These are phyloP conservation scores for Corchorus capsularis DNA, from an alignment of 345 rosid genomes.

Conservation along the genomic window DNA sequence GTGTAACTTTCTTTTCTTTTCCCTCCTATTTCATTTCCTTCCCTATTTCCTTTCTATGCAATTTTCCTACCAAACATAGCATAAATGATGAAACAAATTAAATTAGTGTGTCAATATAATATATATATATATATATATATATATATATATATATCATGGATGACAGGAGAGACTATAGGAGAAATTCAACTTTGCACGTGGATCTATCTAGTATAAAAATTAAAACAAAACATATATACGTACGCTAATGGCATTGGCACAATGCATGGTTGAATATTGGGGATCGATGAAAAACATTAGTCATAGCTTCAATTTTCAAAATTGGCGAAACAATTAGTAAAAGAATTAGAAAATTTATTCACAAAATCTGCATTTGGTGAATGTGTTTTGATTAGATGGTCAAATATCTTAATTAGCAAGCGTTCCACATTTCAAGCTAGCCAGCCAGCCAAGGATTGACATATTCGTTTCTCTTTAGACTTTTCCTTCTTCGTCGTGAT, in stretches of 20 bases:
- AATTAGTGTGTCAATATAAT: no score
- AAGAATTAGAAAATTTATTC: background rate
- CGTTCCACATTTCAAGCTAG: background rate
- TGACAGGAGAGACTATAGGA: no score
- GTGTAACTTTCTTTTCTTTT: no score
- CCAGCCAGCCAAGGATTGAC: background rate
- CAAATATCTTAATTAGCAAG: background rate
- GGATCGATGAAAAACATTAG: background rate
- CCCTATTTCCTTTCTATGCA: no score
- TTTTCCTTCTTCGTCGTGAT: background rate
- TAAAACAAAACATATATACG: background rate
- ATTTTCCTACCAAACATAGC: no score
- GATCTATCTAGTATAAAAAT: background rate
- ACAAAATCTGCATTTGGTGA: background rate
- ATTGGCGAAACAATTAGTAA: background rate
- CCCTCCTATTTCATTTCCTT: no score
- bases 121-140: no score
- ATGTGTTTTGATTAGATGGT: background rate
- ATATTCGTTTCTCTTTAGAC: background rate
- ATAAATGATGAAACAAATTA: background rate
- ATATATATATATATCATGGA: no score
- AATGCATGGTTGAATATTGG: background rate
- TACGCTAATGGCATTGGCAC: background rate
- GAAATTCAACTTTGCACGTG: background rate
- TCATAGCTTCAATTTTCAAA: background rate